phyloP scores from a whole-genome alignment of 768 basidiomycete species.

The Jaapia argillacea region DNA sequence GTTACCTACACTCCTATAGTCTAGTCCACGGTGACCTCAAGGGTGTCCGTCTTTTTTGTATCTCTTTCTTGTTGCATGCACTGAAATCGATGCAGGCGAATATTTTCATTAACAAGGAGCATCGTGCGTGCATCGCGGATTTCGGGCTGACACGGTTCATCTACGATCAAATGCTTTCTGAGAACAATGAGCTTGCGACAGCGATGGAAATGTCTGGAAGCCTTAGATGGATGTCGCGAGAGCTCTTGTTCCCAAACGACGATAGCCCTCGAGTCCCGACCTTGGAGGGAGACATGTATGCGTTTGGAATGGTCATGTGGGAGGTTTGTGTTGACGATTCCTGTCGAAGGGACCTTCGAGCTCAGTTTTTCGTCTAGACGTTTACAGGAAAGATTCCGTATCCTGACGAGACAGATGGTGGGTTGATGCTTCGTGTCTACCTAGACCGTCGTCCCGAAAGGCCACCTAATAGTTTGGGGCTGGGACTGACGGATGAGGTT shows the following conservation, averaged over 20 bases:
- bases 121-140: not conserved
- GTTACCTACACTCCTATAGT: constrained; percentile 2
- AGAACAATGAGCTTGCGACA: not conserved
- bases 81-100: too few relatives aligned
- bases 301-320: not conserved
- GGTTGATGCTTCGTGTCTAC: too few relatives aligned
- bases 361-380: too few relatives aligned
- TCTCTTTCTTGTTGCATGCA: too few relatives aligned
- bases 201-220: too few relatives aligned
- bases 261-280: not conserved
- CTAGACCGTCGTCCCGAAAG: too few relatives aligned
- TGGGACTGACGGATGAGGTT: too few relatives aligned
- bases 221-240: not conserved
- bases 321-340: too few relatives aligned
- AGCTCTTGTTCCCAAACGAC: not conserved
- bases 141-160: not conserved
- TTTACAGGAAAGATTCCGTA: too few relatives aligned
- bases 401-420: too few relatives aligned
- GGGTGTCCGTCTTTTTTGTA: not conserved
- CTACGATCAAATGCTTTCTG: not conserved
- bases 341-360: too few relatives aligned
- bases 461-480: too few relatives aligned
- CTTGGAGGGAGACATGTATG: not conserved
- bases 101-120: not conserved
- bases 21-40: constrained; percentile 4